Base-by-base conservation (phyloP, 2,329 filamentous ascomycete species). In the Beauveria brongniartii region DNA sequence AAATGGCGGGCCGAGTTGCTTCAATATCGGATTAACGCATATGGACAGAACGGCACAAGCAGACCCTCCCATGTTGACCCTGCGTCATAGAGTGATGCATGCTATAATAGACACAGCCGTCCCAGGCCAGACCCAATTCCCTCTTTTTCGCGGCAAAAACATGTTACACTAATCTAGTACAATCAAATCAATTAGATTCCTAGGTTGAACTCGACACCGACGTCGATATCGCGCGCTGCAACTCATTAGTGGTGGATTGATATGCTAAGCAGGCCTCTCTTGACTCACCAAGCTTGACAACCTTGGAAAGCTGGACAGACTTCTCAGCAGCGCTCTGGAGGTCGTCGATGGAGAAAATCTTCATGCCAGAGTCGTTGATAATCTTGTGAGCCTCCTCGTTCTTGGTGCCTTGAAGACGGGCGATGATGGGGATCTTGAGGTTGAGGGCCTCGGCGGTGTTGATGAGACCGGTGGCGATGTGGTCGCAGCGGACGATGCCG, bases 301-400 rank as follows among this genome's bases (percentile, higher is more conserved):
- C 90, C 86, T 97, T 97, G 71, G 92, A 97, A 78, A 99, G 93
- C 79, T 99, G 93, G 66, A 99, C 94, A 34, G 92, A 90, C 84
- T 96, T 97, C 85, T 97, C 94, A 66, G 94, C 94, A 47, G 94
- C 94, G 73, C 80, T 94, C 80, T 99, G 94, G 70, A 99, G 85
- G 79, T 99, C 94, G 74, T 97, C 93, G 65, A 99, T 97, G 71
- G 91, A 95, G 85, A 99, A 99, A 79, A 99, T 99, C 88, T 99
- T 99, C 72, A 99, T 86, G 70, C 94, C 92, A 59, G 92, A 95
- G 75, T 99, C 92, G 82, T 94, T 96, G 81, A 99, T 92, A 81
- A 82, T 79, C 82, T 94, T 86, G 78, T 94, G 92, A 65, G 94
- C 94, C 76, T 88, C 83, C 79, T 97, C 92, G 84, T 96, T 92